These are phyloP conservation scores for Sarocladium oryzae DNA, from an alignment of 2,329 filamentous ascomycete species.

Conservation along the genomic window DNA sequence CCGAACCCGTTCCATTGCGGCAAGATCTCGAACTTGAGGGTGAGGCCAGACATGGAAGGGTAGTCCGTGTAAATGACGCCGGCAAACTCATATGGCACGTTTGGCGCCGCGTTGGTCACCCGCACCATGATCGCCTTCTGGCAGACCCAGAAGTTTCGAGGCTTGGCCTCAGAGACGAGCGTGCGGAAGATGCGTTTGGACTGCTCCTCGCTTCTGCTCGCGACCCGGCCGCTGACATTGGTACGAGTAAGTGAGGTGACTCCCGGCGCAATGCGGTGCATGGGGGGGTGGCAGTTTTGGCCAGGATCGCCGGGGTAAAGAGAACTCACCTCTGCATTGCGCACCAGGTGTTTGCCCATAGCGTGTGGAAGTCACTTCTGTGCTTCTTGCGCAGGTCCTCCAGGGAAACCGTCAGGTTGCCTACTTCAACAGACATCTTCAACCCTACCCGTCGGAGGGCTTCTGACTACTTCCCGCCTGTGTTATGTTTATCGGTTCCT, in stretches of 20 bases:
- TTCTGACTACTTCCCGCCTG: background rate
- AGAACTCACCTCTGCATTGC: background rate
- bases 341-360: background rate
- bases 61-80: background rate
- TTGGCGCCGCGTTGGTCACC: background rate
- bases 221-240: background rate
- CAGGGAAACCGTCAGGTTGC: background rate
- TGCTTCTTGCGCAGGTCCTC: slow-evolving; percentile 1
- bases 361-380: background rate
- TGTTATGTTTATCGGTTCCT: background rate
- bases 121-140: slow-evolving; percentile 1
- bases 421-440: background rate
- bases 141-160: background rate
- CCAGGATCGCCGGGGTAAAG: background rate
- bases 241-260: background rate
- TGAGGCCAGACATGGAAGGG: background rate
- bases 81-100: background rate
- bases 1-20: background rate
- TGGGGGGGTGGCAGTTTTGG: background rate
- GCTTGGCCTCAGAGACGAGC: background rate
- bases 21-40: slow-evolving; percentile 4
- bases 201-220: background rate
- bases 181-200: background rate
- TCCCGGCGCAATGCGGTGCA: background rate
- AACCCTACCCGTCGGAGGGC: background rate